These are phyloP conservation scores for Bothriochloa decipiens DNA, from an alignment of 176 grass and related monocot genomes.

Conservation along the genomic window DNA sequence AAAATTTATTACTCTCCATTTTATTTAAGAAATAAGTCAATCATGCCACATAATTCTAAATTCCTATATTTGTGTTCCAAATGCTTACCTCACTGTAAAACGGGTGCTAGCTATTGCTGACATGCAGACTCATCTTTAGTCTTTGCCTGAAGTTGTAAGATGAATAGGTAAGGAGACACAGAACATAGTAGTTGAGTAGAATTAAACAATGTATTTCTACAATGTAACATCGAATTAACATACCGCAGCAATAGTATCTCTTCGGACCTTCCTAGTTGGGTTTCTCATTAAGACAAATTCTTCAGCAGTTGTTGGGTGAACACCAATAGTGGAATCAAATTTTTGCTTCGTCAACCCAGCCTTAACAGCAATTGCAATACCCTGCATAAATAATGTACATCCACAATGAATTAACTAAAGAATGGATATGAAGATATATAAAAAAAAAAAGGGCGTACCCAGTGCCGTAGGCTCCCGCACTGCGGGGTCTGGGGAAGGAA, in stretches of 20 bases:
- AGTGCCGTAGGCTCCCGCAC: no score
- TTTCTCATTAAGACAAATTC: conserved; percentile 79
- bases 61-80: neutral
- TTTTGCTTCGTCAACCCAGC: conserved; percentile 75
- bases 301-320: conserved; percentile 75
- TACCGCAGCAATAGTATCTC: conserved; percentile 48
- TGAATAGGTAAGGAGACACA: neutral
- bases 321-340: conserved; percentile 76
- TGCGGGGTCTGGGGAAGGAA: no score
- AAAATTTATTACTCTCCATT: neutral
- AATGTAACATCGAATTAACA: neutral
- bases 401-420: conserved; percentile 13
- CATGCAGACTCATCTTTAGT: conserved; percentile 42
- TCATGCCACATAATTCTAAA: neutral
- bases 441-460: no score
- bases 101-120: conserved; percentile 18
- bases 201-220: neutral
- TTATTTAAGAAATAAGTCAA: neutral
- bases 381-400: conserved; percentile 43
- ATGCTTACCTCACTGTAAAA: conserved; percentile 32
- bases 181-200: conserved; percentile 25
- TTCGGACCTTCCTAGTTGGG: conserved; percentile 65
- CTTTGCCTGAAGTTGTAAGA: conserved; percentile 45
- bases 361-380: conserved; percentile 81
- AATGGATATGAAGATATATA: neutral